Evolutionary conservation across 371 early-diverging fungal species (phyloP), one percentile per base, ranked within the genome.

Genomic region (Blakeslea trispora): DNA sequence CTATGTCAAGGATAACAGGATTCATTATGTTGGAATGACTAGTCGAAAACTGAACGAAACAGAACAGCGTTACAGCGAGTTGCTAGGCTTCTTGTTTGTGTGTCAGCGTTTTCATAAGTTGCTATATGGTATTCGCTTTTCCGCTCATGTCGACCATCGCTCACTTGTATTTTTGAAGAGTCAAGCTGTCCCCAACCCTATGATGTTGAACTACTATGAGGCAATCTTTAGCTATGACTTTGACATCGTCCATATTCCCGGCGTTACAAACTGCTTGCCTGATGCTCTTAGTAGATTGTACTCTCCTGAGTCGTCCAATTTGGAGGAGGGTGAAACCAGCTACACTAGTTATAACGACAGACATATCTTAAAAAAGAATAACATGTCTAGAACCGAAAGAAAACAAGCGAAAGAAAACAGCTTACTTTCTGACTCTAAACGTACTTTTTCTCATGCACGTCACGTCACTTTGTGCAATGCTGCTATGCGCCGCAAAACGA

Each of bases 201-300:
- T 41, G 10, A 24, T 55, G 22, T 19, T 40, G 11, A 37, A 18
- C 0, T 55, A 28, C 17, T 55, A 47, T 9, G 55, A 55, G 13
- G 15, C 6, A 1, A 21, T 55, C 5, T 55, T 55, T 21, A 11
- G 19, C 2, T 64, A 39, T 34, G 41, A 43, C 6, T 64, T 71
- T 23, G 28, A 19, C 1, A 37, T 61, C 0, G 43, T 61, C 0
- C 53, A 66, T 42, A 39, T 53, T 11, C 56, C 53, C 2, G 61
- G 66, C 14, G 53, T 56, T 13, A 9, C 32, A 0, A 66, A 66
- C 31, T 24, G 7, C 9, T 17, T 61, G 9, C 54, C 57, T 18
- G 67, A 61, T 54, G 19, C 28, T 7, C 23, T 61, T 5, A 22
- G 39, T 6, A 51, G 61, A 9, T 34, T 60, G 13, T 60, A 43